These are phyloP conservation scores for Beauveria caledonica DNA, from an alignment of 2,329 filamentous ascomycete genomes.

Conservation along the genomic window DNA sequence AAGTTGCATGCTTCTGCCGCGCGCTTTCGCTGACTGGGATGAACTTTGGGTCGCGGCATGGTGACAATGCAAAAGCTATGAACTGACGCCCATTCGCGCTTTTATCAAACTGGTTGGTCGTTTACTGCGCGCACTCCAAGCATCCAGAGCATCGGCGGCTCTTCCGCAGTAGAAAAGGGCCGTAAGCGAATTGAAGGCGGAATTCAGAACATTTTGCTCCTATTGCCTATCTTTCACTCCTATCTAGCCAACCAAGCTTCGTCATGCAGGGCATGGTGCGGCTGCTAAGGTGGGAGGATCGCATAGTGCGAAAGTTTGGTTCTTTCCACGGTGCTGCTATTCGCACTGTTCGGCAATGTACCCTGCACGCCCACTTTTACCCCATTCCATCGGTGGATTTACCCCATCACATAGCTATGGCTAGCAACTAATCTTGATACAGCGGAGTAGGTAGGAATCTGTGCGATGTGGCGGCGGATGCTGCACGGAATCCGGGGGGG, in stretches of 20 bases:
- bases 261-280: neutral
- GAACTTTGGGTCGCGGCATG: slow-evolving; percentile 46
- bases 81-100: neutral
- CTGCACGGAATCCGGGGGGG: neutral
- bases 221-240: too few relatives aligned
- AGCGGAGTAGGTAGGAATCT: neutral
- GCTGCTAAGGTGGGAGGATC: neutral
- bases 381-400: neutral
- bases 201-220: too few relatives aligned
- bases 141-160: neutral
- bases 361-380: neutral
- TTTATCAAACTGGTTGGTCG: neutral
- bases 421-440: neutral
- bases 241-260: neutral
- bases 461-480: neutral
- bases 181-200: neutral
- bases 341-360: slow-evolving; percentile 11
- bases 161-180: neutral
- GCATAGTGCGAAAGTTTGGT: slow-evolving; percentile 4
- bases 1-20: slow-evolving; percentile 39
- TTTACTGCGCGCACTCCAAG: neutral
- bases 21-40: slow-evolving; percentile 38
- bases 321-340: neutral
- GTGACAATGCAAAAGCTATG: neutral
- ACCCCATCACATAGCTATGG: neutral